Conservation (phyloP, 345 rosid species). For the Populus davidiana region DNA sequence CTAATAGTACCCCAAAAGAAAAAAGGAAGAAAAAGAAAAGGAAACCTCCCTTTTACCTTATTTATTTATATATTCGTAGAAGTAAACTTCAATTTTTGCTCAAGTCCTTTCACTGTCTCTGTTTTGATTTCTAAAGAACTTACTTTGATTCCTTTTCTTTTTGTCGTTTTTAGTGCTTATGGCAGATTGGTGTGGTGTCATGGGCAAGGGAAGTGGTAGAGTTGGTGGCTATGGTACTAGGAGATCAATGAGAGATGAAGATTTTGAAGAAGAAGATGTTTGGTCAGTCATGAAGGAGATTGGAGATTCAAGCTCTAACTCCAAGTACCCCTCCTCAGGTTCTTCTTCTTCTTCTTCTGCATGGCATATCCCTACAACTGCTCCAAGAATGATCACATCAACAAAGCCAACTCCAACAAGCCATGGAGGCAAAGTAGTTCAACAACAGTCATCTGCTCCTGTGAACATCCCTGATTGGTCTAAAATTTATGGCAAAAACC, state of each 20-base stretch:
- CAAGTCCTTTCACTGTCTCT: slow-evolving; percentile 5
- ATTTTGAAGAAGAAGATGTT: slow-evolving; percentile 72
- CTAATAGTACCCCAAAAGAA: background rate
- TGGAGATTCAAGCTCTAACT: slow-evolving; percentile 41
- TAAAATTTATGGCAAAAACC: slow-evolving; percentile 59
- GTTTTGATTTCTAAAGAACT: background rate
- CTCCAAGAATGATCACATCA: slow-evolving; percentile 42
- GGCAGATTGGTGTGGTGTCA: slow-evolving; percentile 38
- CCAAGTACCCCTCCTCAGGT: slow-evolving; percentile 1
- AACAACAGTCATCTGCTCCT: slow-evolving; percentile 70
- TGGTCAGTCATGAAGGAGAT: slow-evolving; percentile 49
- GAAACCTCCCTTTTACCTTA: background rate
- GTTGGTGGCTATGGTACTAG: slow-evolving; percentile 14
- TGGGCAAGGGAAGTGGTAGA: slow-evolving; percentile 18
- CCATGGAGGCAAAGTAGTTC: slow-evolving; percentile 26
- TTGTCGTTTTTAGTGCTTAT: slow-evolving; percentile 10
- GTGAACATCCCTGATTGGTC: slow-evolving; percentile 93
- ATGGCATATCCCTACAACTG: slow-evolving; percentile 28
- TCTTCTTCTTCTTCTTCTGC: slow-evolving; percentile 39
- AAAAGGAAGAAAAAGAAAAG: background rate
- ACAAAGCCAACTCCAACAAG: slow-evolving; percentile 11
- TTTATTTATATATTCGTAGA: slow-evolving; percentile 27
- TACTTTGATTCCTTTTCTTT: background rate
- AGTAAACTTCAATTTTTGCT: background rate
- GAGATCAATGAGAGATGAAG: slow-evolving; percentile 41